These are phyloP conservation scores for Entelexis paramagnoliae DNA, from an alignment of 1,139 yeast genomes.

Conservation along the genomic window DNA sequence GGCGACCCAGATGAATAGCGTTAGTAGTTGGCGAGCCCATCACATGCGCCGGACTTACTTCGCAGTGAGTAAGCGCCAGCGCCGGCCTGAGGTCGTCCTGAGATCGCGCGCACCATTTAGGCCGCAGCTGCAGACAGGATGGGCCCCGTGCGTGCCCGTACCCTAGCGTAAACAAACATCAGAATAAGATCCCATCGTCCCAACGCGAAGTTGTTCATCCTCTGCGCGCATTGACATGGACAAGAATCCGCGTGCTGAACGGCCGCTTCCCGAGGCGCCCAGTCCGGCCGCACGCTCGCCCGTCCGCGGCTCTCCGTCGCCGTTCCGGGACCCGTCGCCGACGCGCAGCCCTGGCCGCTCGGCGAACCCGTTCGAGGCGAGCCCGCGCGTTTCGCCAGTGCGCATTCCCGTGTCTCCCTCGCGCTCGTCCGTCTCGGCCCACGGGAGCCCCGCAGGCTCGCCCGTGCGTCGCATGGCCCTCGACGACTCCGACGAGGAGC, in stretches of 20 bases:
- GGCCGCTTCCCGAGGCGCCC: conserved; percentile 23
- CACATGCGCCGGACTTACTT: too few relatives aligned
- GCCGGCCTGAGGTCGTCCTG: too few relatives aligned
- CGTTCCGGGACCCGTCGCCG: conserved; percentile 13
- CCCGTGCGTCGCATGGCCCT: conserved; percentile 21
- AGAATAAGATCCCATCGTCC: neutral
- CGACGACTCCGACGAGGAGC: conserved; percentile 19
- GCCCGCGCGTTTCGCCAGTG: conserved; percentile 20
- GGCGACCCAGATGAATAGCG: too few relatives aligned
- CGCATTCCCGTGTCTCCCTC: conserved; percentile 15
- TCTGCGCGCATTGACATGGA: conserved; percentile 9
- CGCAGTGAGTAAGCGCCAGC: too few relatives aligned
- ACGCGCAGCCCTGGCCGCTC: conserved; percentile 13
- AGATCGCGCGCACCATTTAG: too few relatives aligned
- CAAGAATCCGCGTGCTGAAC: neutral
- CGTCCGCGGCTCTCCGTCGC: conserved; percentile 11
- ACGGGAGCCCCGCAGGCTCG: conserved; percentile 22
- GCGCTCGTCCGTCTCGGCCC: conserved; percentile 9
- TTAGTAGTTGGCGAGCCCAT: too few relatives aligned
- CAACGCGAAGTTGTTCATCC: neutral
- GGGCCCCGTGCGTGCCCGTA: neutral
- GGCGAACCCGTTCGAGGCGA: conserved; percentile 20
- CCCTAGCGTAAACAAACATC: conserved; percentile 16
- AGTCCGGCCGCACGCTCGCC: conserved; percentile 21
- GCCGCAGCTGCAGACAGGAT: neutral